Evolutionary conservation across 228 moss, liverwort and hornwort species (phyloP), one percentile per base, ranked within the genome.

Genomic region (Sphagnum fallax): DNA sequence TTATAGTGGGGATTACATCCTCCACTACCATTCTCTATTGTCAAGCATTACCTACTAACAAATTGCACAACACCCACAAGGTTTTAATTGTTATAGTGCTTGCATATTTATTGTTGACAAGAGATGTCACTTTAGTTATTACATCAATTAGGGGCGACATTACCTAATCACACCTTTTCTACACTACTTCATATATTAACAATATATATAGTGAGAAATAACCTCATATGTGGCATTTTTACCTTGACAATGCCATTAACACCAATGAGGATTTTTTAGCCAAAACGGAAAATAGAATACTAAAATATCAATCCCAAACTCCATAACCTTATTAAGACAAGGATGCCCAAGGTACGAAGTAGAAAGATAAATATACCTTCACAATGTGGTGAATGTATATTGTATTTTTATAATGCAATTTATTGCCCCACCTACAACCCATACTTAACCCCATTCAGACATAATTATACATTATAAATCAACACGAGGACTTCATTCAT

Each of bases 211-310:
- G 32, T 32, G 32, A 32, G 2, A 0, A 32, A 32, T 32, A 32
- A 32, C 32, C 2, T 32, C 32, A 32, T 32, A 32, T 2, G 2
- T 32, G 32, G 32, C 32, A 32, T 32, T 60, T 16, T 5, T 81
- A 97, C 97, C 93, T 98, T 98, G 49, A 98, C 90, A 78, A 98
- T 92, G 71, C 94, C 94, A 71, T 94, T 92, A 11, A 90, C 86
- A 79, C 98, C 90, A 68, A 98, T 92, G 64, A 98, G 82, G 60
- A 98, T 98, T 98, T 50, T 98, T 92, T 6, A 94, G 94, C 76
- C 32, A 1, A 32, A 32, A 32, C 2, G 2, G 3, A 3, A 32
- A 0, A 32, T 32, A 32, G 2, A 2, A 32, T 32, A 32, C 2
- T 32, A 2, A 32, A 32, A 32, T 32, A 32, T 32, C 2, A 32